Evolutionary conservation across 1,284 basidiomycete genomes (phyloP), one percentile per base, ranked within the genome.

Genomic region (Pholiota adiposa): DNA sequence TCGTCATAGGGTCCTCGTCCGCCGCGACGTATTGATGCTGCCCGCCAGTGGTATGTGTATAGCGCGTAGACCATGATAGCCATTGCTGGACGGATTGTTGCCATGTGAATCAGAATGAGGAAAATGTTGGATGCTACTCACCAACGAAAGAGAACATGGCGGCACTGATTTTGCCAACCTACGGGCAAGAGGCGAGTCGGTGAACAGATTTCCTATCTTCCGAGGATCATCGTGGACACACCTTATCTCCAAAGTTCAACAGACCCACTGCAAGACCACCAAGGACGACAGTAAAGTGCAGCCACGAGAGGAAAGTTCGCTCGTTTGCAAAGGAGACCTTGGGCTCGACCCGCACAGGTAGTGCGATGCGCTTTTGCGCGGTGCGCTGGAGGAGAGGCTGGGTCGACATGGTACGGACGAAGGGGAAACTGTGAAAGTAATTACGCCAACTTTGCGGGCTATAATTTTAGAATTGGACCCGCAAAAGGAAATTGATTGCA

Each of bases 361-460:
- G 89, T 11, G 96, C 96, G 70, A 98, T 98, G 63, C 96, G 92
- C 80, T 97, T 97, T 53, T 90, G 87, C 2, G 95, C 93, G 16
- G 96, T 97, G 61, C 97, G 90, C 77, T 99, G 97, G 50, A 99
- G 90, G 50, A 99, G 87, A 19, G 97, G 97, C 76, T 98, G 97
- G 57, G 96, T 97, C 18, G 97, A 99, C 97, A 98, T 97, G 48
- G 60, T 55, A 36, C 49, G 55, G 51, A 58, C 56, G 67, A 65
- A 57, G 54, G 61, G 51, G n/a, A n/a, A n/a, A 41, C 14, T 16
- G 44, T 46, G 23, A 46, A 46, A 50, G 61, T n/a, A n/a, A n/a
- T 52, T 54, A 23, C 14, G 18, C 29, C 36, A 29, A 29, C 23
- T 54, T 40, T 18, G 41, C 19, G 27, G 38, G 21, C 27, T 46